These are phyloP conservation scores for Cruciata laevipes DNA, from an alignment of 257 asterid species.

Conservation along the genomic window DNA sequence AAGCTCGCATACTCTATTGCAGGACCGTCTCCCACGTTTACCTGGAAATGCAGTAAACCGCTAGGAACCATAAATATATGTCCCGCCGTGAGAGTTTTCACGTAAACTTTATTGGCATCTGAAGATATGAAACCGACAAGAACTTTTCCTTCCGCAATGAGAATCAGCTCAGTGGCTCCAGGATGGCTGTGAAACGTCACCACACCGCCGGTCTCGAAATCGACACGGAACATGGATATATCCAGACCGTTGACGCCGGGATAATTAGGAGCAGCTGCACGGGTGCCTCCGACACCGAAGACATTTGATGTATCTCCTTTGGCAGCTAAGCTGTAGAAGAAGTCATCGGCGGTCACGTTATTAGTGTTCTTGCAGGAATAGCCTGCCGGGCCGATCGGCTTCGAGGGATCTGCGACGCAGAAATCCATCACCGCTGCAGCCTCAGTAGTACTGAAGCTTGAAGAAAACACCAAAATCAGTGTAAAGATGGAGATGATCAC, in stretches of 20 bases:
- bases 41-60: conserved; percentile 68
- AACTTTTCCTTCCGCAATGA: conserved; percentile 49
- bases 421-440: conserved; percentile 62
- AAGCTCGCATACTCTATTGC: conserved; percentile 54
- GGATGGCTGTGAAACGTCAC: conserved; percentile 84
- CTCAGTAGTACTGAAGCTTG: not conserved
- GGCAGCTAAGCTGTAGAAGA: conserved; percentile 42
- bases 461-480: not conserved
- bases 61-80: conserved; percentile 66
- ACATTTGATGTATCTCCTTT: conserved; percentile 64
- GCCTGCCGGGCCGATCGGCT: conserved; percentile 51
- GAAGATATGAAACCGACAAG: conserved; percentile 63
- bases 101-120: conserved; percentile 39
- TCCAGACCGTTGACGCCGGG: conserved; percentile 68
- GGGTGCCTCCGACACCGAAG: conserved; percentile 53
- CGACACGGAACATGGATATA: conserved; percentile 58
- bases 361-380: conserved; percentile 63
- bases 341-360: conserved; percentile 40
- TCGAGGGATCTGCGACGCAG: conserved; percentile 69
- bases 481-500: conserved; percentile 22
- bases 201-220: conserved; percentile 58
- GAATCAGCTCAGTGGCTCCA: conserved; percentile 33
- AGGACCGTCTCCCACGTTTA: conserved; percentile 39
- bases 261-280: conserved; percentile 50
- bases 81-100: conserved; percentile 43